phyloP scores from a whole-genome alignment of 176 grass and related monocot species.

The Oryza rufipogon region DNA sequence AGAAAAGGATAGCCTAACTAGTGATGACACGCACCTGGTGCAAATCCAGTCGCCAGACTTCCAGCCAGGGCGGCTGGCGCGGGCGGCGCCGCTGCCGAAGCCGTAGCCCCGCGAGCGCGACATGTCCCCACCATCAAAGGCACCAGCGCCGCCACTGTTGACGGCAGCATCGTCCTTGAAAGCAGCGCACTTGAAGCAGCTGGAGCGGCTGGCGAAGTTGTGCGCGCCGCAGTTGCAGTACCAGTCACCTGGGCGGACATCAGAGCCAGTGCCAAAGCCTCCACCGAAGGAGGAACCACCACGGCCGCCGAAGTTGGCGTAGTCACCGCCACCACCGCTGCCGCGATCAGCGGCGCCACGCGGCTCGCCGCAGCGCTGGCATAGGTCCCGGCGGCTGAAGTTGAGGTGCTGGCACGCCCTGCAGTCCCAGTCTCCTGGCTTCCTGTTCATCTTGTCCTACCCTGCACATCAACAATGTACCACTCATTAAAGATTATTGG shows the following conservation, averaged over 20 bases:
- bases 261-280: constrained; percentile 63
- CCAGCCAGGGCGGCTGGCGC: constrained; percentile 72
- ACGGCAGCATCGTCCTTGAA: constrained; percentile 82
- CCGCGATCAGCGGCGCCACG: constrained; percentile 62
- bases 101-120: constrained; percentile 68
- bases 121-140: constrained; percentile 70
- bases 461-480: background rate
- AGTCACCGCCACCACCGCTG: constrained; percentile 54
- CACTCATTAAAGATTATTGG: background rate
- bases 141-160: constrained; percentile 57
- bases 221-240: constrained; percentile 87
- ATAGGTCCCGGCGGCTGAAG: constrained; percentile 89
- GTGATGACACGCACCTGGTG: constrained; percentile 64
- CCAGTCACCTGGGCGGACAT: constrained; percentile 96
- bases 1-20: background rate
- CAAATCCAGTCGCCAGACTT: constrained; percentile 98
- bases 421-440: constrained; percentile 99
- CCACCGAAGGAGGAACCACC: constrained; percentile 65
- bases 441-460: constrained; percentile 88
- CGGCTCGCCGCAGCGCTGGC: constrained; percentile 80
- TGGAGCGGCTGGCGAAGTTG: constrained; percentile 97
- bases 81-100: constrained; percentile 51
- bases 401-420: constrained; percentile 97
- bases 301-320: constrained; percentile 66
- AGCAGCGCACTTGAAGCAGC: constrained; percentile 85